Evolutionary conservation across 805 yeast species (phyloP), one percentile per base, ranked within the genome.

Genomic region (Lipomyces starkeyi): DNA sequence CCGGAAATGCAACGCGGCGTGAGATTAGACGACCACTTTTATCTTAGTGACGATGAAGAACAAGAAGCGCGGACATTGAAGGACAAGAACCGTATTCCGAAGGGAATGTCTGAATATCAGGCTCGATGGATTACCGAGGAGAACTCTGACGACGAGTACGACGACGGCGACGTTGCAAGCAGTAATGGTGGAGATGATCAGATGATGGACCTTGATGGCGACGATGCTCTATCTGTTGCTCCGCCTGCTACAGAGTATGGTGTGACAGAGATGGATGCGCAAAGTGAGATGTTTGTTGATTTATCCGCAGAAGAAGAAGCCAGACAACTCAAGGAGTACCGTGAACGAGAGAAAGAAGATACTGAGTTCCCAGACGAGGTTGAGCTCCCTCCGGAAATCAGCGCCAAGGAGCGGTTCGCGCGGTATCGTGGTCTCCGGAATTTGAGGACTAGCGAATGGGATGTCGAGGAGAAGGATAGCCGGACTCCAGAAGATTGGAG

Each of bases 301-400:
- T 80, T 92, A 61, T 81, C 89, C 0, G 87, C 89, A 43, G 97
- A 91, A 74, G 97, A 92, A 74, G 97, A 91, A 77, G 87, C 87
- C 68, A 85, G 87, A 74, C 97, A 93, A 63, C 82, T 92, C 70
- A 81, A 84, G 65, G 85, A 84, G 74, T 93, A 83, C 80, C 86
- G 95, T 73, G 97, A 88, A 72, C 85, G 85, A 68, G 98, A 93
- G 64, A 63, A 64, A 4, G 65, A 63, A 27, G 74, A 71, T 20
- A 98, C 92, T 77, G 97, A 93, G 74, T 95, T 93, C 83, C 98
- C 98, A 0, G 99, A 95, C 79, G 99, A 95, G 80, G 80, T 94
- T 65, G 98, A 95, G 78, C 80, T 95, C 56, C 85, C 83, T 58
- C 98, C 98, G 37, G 76, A 79, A 5, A 93, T 86, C 71, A 84